phyloP scores from a whole-genome alignment of 2,329 filamentous ascomycete species.

The Botrytis tulipae region DNA sequence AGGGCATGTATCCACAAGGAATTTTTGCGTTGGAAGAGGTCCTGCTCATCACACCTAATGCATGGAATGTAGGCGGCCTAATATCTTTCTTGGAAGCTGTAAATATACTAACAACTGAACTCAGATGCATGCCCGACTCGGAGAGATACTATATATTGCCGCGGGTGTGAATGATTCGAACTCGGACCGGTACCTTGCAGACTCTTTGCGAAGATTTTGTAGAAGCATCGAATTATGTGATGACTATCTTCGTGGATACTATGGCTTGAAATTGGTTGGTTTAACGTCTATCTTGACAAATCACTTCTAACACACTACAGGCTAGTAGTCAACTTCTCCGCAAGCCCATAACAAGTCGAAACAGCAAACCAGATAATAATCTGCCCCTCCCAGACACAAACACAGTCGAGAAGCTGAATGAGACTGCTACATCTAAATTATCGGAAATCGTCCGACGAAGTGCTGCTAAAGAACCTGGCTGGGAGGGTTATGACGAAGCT shows the following conservation, averaged over 20 bases:
- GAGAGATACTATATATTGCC: slow-evolving; percentile 77
- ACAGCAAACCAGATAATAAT: slow-evolving; percentile 45
- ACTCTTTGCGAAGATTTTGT: slow-evolving; percentile 81
- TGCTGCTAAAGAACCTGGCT: slow-evolving; percentile 59
- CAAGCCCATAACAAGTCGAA: slow-evolving; percentile 45
- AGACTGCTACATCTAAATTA: slow-evolving; percentile 70
- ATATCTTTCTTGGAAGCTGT: background rate
- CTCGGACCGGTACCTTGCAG: slow-evolving; percentile 56
- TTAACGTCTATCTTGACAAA: background rate
- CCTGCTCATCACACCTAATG: slow-evolving; percentile 79
- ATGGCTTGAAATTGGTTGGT: slow-evolving; percentile 78
- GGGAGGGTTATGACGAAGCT: slow-evolving; percentile 69
- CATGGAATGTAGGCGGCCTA: slow-evolving; percentile 76
- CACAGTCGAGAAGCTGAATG: slow-evolving; percentile 66
- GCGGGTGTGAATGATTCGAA: slow-evolving; percentile 46
- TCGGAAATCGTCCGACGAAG: slow-evolving; percentile 70
- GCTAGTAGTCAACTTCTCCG: slow-evolving; percentile 45
- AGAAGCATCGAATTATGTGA: slow-evolving; percentile 92
- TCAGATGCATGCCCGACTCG: slow-evolving; percentile 81
- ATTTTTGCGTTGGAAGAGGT: slow-evolving; percentile 91
- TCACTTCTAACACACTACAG: slow-evolving; percentile 32
- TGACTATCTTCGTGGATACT: slow-evolving; percentile 87
- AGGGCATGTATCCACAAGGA: slow-evolving; percentile 77
- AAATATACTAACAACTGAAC: slow-evolving; percentile 30
- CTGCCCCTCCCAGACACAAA: slow-evolving; percentile 54